Base-by-base conservation (phyloP, 805 yeast species). In the Kluyveromyces lactis region DNA sequence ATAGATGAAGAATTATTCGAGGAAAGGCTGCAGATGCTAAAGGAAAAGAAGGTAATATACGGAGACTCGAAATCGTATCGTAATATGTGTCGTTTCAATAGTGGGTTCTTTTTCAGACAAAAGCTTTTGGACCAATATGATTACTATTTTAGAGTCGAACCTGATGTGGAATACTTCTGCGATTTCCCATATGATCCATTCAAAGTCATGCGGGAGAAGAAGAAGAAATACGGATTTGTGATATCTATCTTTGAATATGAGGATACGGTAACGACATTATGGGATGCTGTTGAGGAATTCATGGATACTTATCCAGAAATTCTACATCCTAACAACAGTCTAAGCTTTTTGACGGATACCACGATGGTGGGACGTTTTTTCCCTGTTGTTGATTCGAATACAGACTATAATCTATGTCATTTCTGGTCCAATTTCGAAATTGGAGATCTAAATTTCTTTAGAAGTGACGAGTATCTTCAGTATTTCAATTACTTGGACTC, bases 91-190 rank as follows among this genome's bases (percentile, higher is more conserved):
- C 73, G 95, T 28, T 90, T 82, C 66, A 90, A 92, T 56, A 81
- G 95, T 2, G 97, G 97, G 0, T 84, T 71, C 58, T 92, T 92
- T 64, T 90, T 77, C 66, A 75, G 83, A 55, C 95, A 87, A 54
- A 77, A 77, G 41, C 56, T 86, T 33, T 63, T 89, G 50, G 59
- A 67, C 33, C 69, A 80, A 26, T 92, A 84, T 64, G 90, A 86
- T 45, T 92, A 81, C 70, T 90, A 90, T 64, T 89, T 95, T 77
- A 72, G 98, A 47, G 95, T 90, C 10, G 98, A 90, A 60, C 98
- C 98, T 0, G 86, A 80, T 47, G 87, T 89, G 36, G 79, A 84
- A 53, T 83, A 84, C 58, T 83, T 69, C 59, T 92, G 97, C 63
- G 97, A 92, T 63, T 76, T 84, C 51, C 59, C 61, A 3, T 80